Conservation (phyloP, 2,329 filamentous ascomycete genomes). For the Orbilia brochopaga region DNA sequence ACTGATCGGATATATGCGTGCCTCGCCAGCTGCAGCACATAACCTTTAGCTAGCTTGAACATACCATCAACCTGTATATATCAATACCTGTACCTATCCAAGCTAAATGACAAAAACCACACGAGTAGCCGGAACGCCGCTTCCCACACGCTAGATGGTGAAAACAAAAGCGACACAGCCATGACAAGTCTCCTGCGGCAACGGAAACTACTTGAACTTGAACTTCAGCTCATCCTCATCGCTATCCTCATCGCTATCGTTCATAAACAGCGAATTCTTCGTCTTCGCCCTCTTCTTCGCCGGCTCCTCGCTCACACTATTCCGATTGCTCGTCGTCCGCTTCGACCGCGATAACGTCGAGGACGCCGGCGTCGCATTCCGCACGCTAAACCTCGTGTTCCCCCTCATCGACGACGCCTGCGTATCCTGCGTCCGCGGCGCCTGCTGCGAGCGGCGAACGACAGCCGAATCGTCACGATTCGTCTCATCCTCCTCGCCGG, state of each 20-base stretch:
- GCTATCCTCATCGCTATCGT: conserved; percentile 53
- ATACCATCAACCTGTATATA: too few relatives aligned
- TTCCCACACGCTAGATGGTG: too few relatives aligned
- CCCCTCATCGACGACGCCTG: conserved; percentile 24
- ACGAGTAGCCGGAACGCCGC: too few relatives aligned
- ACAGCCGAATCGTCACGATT: conserved; percentile 30
- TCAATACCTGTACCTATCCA: too few relatives aligned
- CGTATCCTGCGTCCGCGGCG: conserved; percentile 19
- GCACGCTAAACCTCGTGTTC: conserved; percentile 18
- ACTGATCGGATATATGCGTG: conserved; percentile 6
- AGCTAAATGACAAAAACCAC: too few relatives aligned
- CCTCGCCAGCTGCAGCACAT: too few relatives aligned
- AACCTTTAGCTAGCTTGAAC: too few relatives aligned
- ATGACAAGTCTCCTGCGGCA: too few relatives aligned
- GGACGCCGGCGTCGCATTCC: conserved; percentile 28
- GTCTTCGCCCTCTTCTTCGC: conserved; percentile 53
- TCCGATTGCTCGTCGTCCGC: conserved; percentile 35
- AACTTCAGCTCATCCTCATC: conserved; percentile 55
- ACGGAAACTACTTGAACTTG: conserved; percentile 50
- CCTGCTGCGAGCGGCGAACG: conserved; percentile 9
- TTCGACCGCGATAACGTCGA: conserved; percentile 17
- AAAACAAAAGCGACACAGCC: too few relatives aligned
- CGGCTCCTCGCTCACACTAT: conserved; percentile 37
- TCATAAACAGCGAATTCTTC: conserved; percentile 46
- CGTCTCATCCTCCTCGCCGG: conserved; percentile 39